Evolutionary conservation across 1,139 yeast species (phyloP), one percentile per base, ranked within the genome.

Genomic region (Geotrichum candidum): DNA sequence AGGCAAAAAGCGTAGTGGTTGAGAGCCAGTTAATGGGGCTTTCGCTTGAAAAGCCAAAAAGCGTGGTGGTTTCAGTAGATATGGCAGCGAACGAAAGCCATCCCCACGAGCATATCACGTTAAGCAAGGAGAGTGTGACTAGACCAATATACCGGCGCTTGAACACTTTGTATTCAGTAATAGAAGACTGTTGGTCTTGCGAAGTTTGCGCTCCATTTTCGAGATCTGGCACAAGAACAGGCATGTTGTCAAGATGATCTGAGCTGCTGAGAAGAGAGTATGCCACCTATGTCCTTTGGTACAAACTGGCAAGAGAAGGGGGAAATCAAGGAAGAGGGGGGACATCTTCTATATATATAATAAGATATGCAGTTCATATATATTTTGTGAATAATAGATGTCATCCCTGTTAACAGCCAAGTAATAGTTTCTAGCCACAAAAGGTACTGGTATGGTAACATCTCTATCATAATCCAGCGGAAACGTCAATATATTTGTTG

Each of bases 11-110:
- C 61, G 72, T 69, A 35, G 70, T 75, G 1, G 73, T 73, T 11
- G 76, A 71, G 23, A 74, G 68, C 77, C 77, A 74, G 69, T 74
- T 74, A 56, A 74, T 69, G n/a, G 76, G 74, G 13, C 71, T 61
- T 41, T 71, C 68, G 7, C 71, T 63, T 46, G 56, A 31, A n/a
- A 72, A 66, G 22, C 61, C 56, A 61, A 69, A 74, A 60, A 66
- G 69, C 18, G 65, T 69, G 6, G 68, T 67, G 2, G 71, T 66
- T 23, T 67, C 63, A 10, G 65, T 63, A 5, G 76, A 68, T 11
- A 74, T 68, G 33, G 77, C 75, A 1, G 77, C 72, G 63, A 71
- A 74, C 6, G 74, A 65, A 46, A 74, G 68, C 76, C 76, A 73
- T 7, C 74, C 74, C 76, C 76, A 74, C 2, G 77, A 72, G 18